Evolutionary conservation across 257 asterid genomes (phyloP), one percentile per base, ranked within the genome.

Genomic region (Scutellaria baicalensis): DNA sequence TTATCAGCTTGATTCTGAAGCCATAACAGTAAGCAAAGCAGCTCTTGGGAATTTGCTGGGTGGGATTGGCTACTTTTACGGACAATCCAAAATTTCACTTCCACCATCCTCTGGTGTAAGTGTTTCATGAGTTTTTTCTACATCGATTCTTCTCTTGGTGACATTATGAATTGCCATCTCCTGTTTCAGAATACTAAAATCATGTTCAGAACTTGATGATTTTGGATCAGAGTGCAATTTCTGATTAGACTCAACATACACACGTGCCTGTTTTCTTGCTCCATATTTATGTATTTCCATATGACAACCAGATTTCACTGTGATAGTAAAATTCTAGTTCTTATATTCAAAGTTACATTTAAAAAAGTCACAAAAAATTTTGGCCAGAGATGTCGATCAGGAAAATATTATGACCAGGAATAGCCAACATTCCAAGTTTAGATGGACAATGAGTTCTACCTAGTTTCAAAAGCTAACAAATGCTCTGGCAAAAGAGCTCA

Each of bases 1-100:
- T 72, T 84, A 38, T 85, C 79, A 92, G 99, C 88, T 84, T 66
- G 83, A 83, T 70, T 68, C 88, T 74, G 92, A 80, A 69, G 76
- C 96, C 76, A 73, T 80, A 64, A 69, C 79, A 49, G 93, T 85
- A 70, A 92, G 89, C 77, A 89, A 86, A 84, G 95, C 92, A 71
- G 89, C 99, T 75, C 83, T 94, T 4, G 96, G 89, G 14, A 91
- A 91, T 82, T 73, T 91, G 89, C 86, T 94, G 83, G 99, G 99
- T 58, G 99, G 99, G 62, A 82, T 94, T 80, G 99, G 97, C 71
- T 91, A 94, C 84, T 94, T 84, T 72, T 94, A 83, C 63, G 99
- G 99, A 55, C 97, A 91, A 77, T 89, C 99, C 60, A 89, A 83
- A 80, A 94, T 94, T 75, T 80, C 97, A 16, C 86, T 79, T 73